phyloP scores from a whole-genome alignment of 73 alveolate genomes.

The Tetrahymena elliotti region DNA sequence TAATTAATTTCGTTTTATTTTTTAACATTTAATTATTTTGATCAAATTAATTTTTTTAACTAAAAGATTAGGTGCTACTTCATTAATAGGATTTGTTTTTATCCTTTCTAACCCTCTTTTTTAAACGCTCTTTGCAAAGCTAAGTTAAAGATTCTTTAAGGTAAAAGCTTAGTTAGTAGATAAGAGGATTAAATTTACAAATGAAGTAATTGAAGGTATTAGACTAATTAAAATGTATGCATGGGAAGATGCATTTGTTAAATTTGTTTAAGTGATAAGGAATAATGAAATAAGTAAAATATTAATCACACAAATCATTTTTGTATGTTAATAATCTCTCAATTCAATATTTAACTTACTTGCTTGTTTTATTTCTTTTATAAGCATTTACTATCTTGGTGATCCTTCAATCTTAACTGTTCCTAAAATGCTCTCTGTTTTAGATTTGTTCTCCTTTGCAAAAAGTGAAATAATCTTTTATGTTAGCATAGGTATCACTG shows the following conservation, averaged over 20 bases:
- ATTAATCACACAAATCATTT: neutral
- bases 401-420: neutral
- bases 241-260: slow-evolving; percentile 23
- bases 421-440: neutral
- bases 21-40: neutral
- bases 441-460: neutral
- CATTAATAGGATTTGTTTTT: slow-evolving; percentile 3
- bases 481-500: neutral
- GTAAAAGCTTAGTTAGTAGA: neutral
- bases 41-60: neutral
- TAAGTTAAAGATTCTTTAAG: neutral
- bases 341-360: neutral
- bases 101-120: neutral
- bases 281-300: slow-evolving; percentile 4
- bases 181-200: slow-evolving; percentile 17
- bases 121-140: neutral
- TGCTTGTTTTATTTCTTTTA: neutral
- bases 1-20: neutral
- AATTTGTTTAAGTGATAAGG: neutral
- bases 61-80: slow-evolving; percentile 4
- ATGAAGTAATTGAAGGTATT: slow-evolving; percentile 39
- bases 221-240: slow-evolving; percentile 35
- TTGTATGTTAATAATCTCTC: neutral
- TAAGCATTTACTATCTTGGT: neutral
- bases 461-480: neutral